Percentiles rank a stretch among this genome's conserved stretches.
These are phyloP conservation scores for Diaporthe batatas DNA, from an alignment of 2,329 filamentous ascomycete genomes.

Conservation along the genomic window DNA sequence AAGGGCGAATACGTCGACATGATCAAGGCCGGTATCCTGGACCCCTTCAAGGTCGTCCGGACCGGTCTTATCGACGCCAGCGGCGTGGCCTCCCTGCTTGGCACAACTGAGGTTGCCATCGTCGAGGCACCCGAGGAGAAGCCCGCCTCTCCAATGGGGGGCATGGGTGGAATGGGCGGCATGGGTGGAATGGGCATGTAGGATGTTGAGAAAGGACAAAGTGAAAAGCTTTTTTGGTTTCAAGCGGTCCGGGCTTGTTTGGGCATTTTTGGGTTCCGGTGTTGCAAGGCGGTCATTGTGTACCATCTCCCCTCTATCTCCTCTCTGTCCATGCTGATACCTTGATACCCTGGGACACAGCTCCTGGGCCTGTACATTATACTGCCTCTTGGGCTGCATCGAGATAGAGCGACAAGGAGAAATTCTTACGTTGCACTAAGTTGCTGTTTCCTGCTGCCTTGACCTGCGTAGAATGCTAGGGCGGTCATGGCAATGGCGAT, in stretches of 20 bases:
- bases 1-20: constrained; percentile 99
- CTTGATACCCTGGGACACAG: constrained; percentile 44
- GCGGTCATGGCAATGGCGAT: no score
- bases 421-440: constrained; percentile 8
- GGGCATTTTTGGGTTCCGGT: constrained; percentile 63
- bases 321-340: constrained; percentile 47
- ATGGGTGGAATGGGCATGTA: constrained; percentile 70
- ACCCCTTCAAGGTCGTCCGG: constrained; percentile 99
- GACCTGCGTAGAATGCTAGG: background rate
- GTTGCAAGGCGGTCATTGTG: constrained; percentile 58
- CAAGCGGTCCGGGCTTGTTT: constrained; percentile 51
- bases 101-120: constrained; percentile 98
- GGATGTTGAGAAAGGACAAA: constrained; percentile 48
- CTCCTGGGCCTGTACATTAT: constrained; percentile 48
- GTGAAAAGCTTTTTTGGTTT: constrained; percentile 45
- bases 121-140: constrained; percentile 97
- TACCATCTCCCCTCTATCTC: constrained; percentile 51
- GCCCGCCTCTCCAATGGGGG: constrained; percentile 70
- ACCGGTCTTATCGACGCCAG: constrained; percentile 95
- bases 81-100: constrained; percentile 95
- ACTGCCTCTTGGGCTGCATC: constrained; percentile 21
- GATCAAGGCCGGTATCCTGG: constrained; percentile 96
- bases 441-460: background rate
- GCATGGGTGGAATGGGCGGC: constrained; percentile 64
- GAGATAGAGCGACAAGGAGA: constrained; percentile 37